Percentiles rank a stretch among this genome's conserved stretches.
phyloP scores from a whole-genome alignment of 257 asterid species.

The Solanum chmielewskii region DNA sequence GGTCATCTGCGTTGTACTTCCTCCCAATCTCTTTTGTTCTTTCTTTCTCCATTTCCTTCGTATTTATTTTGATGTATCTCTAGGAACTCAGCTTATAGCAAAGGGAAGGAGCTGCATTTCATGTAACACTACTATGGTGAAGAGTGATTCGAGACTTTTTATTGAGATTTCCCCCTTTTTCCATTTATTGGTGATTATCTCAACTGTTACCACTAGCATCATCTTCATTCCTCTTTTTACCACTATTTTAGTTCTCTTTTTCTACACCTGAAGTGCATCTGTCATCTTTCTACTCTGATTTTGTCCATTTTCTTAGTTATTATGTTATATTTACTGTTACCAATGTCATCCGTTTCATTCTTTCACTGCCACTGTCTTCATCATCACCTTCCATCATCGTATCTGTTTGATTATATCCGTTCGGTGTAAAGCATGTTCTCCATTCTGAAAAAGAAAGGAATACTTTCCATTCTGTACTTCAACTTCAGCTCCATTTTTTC shows the following conservation, averaged over 20 bases:
- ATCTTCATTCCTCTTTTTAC: neutral
- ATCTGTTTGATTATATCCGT: neutral
- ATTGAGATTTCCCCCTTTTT: neutral
- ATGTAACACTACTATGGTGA: neutral
- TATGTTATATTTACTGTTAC: neutral
- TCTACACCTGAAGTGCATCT: neutral
- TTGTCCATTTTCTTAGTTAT: neutral
- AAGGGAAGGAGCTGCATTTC: neutral
- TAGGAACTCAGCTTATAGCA: neutral
- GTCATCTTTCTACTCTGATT: neutral
- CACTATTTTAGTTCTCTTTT: neutral
- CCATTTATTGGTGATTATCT: neutral
- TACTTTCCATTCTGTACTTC: neutral
- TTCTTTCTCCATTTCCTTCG: neutral
- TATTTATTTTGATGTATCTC: neutral
- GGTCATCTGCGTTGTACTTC: neutral
- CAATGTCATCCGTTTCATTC: neutral
- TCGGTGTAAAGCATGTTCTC: neutral
- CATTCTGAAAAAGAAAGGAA: neutral
- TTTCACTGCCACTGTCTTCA: neutral
- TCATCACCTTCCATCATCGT: neutral
- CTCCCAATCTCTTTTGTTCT: neutral
- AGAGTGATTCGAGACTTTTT: neutral
- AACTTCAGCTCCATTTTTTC: neutral
- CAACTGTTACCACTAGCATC: neutral